A percentile compares a stretch with the other conserved stretches of the same genome.
phyloP scores from a whole-genome alignment of 495 filamentous ascomycete genomes.

The Neurospora tetraspora region DNA sequence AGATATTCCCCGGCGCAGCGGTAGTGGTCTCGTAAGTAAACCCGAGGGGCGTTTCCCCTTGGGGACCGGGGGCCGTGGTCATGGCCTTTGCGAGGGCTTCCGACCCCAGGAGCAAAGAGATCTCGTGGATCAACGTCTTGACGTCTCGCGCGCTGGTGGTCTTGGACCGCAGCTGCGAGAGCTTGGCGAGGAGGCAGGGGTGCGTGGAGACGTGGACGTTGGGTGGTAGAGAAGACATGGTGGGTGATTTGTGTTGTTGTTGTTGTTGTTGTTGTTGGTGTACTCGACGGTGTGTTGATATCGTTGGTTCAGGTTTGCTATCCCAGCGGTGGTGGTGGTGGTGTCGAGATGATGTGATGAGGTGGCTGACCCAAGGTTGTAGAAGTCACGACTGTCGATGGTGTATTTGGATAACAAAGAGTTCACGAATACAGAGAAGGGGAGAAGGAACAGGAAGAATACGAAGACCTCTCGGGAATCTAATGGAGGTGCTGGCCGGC shows the following conservation, averaged over 20 bases:
- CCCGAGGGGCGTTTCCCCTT: conserved; percentile 69
- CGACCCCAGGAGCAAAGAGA: conserved; percentile 68
- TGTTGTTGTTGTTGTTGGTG: too few relatives aligned
- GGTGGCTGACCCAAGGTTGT: background rate
- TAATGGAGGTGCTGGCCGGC: background rate
- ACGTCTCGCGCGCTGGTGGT: conserved; percentile 63
- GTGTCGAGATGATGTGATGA: background rate
- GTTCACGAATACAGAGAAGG: background rate
- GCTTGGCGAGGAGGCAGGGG: conserved; percentile 79
- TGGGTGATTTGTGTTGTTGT: conserved; percentile 13
- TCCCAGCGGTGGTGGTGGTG: background rate
- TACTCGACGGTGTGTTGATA: background rate
- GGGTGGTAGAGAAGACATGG: conserved; percentile 33
- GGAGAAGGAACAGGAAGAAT: background rate
- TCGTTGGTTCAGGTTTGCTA: background rate
- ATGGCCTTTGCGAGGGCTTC: conserved; percentile 68
- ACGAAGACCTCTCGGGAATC: background rate
- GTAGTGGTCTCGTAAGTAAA: conserved; percentile 53
- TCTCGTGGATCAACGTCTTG: conserved; percentile 74
- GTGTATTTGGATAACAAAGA: background rate
- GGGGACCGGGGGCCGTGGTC: conserved; percentile 32
- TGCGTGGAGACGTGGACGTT: conserved; percentile 81
- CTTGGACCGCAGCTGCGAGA: conserved; percentile 74
- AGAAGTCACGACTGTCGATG: background rate
- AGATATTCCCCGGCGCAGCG: conserved; percentile 54